phyloP scores from a whole-genome alignment of 495 filamentous ascomycete genomes.

The Annulohypoxylon maeteangense region DNA sequence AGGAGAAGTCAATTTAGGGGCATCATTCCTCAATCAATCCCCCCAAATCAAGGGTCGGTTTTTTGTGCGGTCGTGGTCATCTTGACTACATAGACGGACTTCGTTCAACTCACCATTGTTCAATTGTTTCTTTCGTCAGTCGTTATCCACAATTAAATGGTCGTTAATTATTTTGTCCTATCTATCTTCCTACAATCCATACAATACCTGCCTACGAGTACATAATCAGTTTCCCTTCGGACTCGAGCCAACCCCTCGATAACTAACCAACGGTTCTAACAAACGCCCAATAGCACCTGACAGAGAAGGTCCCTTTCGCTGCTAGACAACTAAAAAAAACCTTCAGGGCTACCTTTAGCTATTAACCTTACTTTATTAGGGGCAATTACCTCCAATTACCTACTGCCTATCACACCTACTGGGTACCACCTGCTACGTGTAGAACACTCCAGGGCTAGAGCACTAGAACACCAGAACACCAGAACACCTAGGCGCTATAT shows the following conservation, averaged over 20 bases:
- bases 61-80: neutral
- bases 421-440: neutral
- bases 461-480: no score
- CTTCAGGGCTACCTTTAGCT: neutral
- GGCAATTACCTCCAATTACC: neutral
- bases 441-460: neutral
- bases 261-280: no score
- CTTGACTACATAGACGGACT: neutral
- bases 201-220: no score
- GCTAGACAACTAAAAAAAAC: neutral
- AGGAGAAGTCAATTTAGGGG: neutral
- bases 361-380: neutral
- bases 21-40: neutral
- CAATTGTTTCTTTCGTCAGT: neutral
- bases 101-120: neutral
- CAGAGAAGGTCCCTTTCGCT: neutral
- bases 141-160: neutral
- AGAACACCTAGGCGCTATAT: no score
- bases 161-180: neutral
- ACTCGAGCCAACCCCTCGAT: conserved; percentile 3
- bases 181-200: no score
- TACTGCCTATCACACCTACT: neutral
- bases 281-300: neutral
- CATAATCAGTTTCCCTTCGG: neutral
- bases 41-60: neutral